These are phyloP conservation scores for Debaryomyces psychrophilus DNA, from an alignment of 1,139 yeast genomes.

Conservation along the genomic window DNA sequence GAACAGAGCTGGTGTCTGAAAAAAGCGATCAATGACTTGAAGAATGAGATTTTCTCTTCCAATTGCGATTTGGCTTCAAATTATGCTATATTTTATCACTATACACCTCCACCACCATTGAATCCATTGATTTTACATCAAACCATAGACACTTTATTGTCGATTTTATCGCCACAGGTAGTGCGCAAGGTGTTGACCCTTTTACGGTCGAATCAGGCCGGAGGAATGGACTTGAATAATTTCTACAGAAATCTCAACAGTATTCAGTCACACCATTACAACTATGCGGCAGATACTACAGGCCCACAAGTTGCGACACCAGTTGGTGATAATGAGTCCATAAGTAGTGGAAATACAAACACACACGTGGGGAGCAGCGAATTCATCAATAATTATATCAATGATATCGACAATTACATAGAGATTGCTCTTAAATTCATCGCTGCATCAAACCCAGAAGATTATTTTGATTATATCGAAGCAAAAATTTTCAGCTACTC, in stretches of 20 bases:
- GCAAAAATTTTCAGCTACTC: conserved; percentile 39
- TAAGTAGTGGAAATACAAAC: not conserved
- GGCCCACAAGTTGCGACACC: conserved; percentile 1
- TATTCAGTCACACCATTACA: conserved; percentile 7
- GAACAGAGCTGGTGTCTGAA: conserved; percentile 31
- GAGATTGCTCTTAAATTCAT: conserved; percentile 51
- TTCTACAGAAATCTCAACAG: conserved; percentile 4
- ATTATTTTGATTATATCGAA: conserved; percentile 46
- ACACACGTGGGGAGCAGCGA: not conserved
- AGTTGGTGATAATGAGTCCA: not conserved
- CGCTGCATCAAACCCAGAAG: conserved; percentile 58
- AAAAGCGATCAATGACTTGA: conserved; percentile 6
- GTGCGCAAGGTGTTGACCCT: conserved; percentile 25
- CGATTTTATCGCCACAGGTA: conserved; percentile 26
- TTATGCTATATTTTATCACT: conserved; percentile 28
- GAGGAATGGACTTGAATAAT: conserved; percentile 9
- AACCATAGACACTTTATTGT: conserved; percentile 25
- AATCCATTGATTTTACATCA: conserved; percentile 18
- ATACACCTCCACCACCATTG: conserved; percentile 26
- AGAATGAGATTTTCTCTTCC: conserved; percentile 10
- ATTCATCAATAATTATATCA: conserved; percentile 11
- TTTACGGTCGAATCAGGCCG: conserved; percentile 15
- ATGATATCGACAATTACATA: conserved; percentile 50
- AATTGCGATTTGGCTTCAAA: conserved; percentile 16
- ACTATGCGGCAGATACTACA: conserved; percentile 2